Base-by-base conservation (phyloP, 352 stramenopile genomes). In the Globisporangium lucens region DNA sequence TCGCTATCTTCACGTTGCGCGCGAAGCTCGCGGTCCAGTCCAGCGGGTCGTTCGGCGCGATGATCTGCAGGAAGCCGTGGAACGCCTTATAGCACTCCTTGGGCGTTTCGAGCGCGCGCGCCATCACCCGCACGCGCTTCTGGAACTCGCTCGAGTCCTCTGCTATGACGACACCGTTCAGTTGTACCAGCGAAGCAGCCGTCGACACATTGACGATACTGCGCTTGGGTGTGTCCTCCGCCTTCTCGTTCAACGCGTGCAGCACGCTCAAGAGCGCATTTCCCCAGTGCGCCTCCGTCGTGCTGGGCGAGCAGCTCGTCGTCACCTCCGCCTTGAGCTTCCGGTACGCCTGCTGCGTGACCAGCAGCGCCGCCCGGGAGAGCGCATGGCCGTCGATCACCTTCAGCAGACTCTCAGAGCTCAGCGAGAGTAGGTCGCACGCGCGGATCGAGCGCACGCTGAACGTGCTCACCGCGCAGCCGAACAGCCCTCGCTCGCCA, bases 21-120 rank as follows among this genome's bases (percentile, higher is more conserved):
- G 56, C 22, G 38, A 69, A 69, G 47, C 46, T 69, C 22, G 56
- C 65, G 15, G 38, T 35, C 65, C 65, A 69, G 47, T 65, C 47
- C 27, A 69, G 35, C 20, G 56, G 64, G 4, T 69, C 57, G 33
- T 69, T 58, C 29, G 64, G 64, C 3, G 29, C 17, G 46, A 69
- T 59, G 46, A 69, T 64, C n/a, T 60, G 64, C 10, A 69, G 36
- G 27, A 67, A 38, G 8, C 62, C 62, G 8, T 36, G 52, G 52
- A 67, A 67, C 17, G 52, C 62, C 35, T 46, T 56, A 36, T 56
- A 62, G 62, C 62, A 67, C 38, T 61, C 62, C 30, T 20, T 41
- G 7, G 63, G 53, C n/a, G 53, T 51, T 10, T 68, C 53, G 3
- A 68, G n/a, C 17, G 56, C 9, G 4, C 0, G 27, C 5, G 53